These are phyloP conservation scores for Aspergillus ruber DNA, from an alignment of 2,329 filamentous ascomycete genomes.

Conservation along the genomic window DNA sequence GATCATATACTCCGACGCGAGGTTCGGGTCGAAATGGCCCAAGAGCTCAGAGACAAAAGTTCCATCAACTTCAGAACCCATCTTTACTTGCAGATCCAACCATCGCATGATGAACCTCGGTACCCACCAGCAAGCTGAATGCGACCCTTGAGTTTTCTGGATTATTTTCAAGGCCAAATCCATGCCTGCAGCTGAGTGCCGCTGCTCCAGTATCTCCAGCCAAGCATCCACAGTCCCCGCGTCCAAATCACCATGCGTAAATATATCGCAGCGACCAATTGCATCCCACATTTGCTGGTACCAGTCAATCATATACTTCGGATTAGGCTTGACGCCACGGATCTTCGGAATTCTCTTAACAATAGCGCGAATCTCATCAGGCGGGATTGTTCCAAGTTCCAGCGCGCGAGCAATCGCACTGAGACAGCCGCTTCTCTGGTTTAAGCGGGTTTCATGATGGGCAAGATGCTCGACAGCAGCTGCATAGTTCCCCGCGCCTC, in stretches of 20 bases:
- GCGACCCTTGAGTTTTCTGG: constrained; percentile 17
- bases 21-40: constrained; percentile 16
- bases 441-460: constrained; percentile 10
- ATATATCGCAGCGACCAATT: constrained; percentile 29
- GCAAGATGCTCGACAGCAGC: constrained; percentile 21
- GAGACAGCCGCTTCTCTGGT: constrained; percentile 17
- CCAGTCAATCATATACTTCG: constrained; percentile 13
- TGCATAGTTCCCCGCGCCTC: constrained; percentile 30
- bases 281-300: constrained; percentile 32
- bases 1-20: constrained; percentile 22
- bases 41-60: constrained; percentile 16
- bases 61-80: constrained; percentile 3
- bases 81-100: constrained; percentile 12
- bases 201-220: constrained; percentile 22
- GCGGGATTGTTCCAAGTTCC: constrained; percentile 28
- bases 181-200: constrained; percentile 9
- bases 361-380: constrained; percentile 27
- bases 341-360: constrained; percentile 19
- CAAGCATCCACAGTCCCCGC: constrained; percentile 23
- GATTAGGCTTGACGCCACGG: constrained; percentile 10
- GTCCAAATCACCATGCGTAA: constrained; percentile 27
- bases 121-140: constrained; percentile 14
- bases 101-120: constrained; percentile 22
- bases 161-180: constrained; percentile 25
- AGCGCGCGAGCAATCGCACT: constrained; percentile 23